Evolutionary conservation across 2,329 filamentous ascomycete species (phyloP).

Genomic region (Neophaeococcomyces mojaviensis): DNA sequence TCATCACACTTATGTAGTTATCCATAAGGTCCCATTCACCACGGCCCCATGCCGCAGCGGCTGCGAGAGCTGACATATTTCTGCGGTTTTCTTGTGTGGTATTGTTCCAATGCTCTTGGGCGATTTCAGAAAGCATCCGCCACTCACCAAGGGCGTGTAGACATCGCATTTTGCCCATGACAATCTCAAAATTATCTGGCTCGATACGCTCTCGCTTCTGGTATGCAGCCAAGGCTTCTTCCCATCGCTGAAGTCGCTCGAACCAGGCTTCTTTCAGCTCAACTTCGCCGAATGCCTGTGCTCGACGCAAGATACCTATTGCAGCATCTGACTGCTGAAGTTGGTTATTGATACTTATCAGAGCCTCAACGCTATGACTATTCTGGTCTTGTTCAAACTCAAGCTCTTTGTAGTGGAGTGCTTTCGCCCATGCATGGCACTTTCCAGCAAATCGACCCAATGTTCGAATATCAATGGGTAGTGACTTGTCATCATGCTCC

Average conservation of each 20-base stretch:
- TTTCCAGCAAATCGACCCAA: conserved; percentile 91
- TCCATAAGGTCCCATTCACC: conserved; percentile 99
- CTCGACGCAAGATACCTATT: conserved; percentile 93
- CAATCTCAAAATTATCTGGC: conserved; percentile 78
- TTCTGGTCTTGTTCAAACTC: conserved; percentile 98
- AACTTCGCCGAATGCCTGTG: conserved; percentile 91
- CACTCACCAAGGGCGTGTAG: conserved; percentile 94
- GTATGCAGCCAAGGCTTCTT: conserved; percentile 88
- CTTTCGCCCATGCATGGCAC: conserved; percentile 96
- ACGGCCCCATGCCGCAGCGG: conserved; percentile 91
- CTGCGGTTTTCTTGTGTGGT: conserved; percentile 81
- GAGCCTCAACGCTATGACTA: conserved; percentile 84
- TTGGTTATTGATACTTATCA: conserved; percentile 99
- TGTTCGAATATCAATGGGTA: conserved; percentile 93
- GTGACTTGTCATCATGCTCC: conserved; percentile 97
- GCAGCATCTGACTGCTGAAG: conserved; percentile 97
- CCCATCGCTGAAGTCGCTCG: conserved; percentile 96
- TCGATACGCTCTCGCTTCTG: conserved; percentile 73
- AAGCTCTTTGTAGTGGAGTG: conserved; percentile 95
- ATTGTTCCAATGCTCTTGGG: conserved; percentile 88
- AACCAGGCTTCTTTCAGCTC: conserved; percentile 98
- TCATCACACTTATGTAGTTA: conserved; percentile 91
- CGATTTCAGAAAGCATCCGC: conserved; percentile 82
- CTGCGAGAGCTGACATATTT: conserved; percentile 85
- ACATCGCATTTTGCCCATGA: conserved; percentile 99